Base-by-base conservation (phyloP, 495 filamentous ascomycete genomes). In the Podospora pseudopauciseta region DNA sequence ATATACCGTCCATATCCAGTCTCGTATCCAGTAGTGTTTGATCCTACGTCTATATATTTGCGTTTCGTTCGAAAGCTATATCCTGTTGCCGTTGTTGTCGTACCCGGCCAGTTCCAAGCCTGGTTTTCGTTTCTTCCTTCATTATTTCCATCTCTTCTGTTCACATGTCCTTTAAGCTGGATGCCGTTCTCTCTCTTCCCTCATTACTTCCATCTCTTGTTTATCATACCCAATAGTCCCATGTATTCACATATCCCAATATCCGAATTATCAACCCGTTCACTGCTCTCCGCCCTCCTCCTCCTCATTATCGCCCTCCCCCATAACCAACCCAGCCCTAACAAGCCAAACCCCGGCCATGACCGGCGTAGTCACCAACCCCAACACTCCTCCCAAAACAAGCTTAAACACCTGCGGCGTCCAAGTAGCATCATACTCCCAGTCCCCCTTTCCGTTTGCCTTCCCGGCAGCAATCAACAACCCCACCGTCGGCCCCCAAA, bases 341-440 rank as follows among this genome's bases (percentile, higher is more conserved):
- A 75, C 72, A 67, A 84, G 67, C 78, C 77, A 82, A 68, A 80
- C 79, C 34, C 71, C 60, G 61, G 77, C 77, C 74, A 83, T 78
- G 32, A 66, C 64, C 20, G 80, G 80, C 71, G 79, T 81, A 63
- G 71, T 72, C 53, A 79, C 64, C 66, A 80, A 57, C 39, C 74
- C 80, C 54, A 82, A 67, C 65, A 78, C 68, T 32, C 70, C 78
- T 67, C 80, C 80, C 62, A 77, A 72, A 44, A 84, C 63, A 30
- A 76, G 62, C 72, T 84, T 84, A 60, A 81, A 84, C 49, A 83
- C 57, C 70, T 80, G 65, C 30, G 79, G 81, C 66, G 74, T 69
- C 82, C 82, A 84, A 64, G 67, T 75, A 20, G 64, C 60, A 44
- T 71, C 67, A 65, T 75, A 84, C 27, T 76, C 77, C 74, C 76